Base-by-base conservation (phyloP, 2,329 filamentous ascomycete genomes). In the Xylaria sp. region DNA sequence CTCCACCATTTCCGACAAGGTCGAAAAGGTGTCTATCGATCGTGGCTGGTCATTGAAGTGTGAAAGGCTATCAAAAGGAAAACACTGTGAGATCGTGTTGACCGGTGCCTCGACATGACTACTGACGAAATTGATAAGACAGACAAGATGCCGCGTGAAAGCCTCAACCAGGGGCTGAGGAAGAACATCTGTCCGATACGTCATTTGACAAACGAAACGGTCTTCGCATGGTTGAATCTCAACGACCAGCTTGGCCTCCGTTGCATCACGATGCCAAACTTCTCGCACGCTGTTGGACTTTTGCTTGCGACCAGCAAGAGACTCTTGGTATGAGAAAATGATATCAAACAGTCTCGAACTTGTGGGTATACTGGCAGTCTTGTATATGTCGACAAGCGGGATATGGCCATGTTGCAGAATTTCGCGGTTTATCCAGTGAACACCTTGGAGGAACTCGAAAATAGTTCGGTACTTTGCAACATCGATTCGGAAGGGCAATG, bases 251-350 rank as follows among this genome's bases (percentile, higher is more conserved):
- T 84, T 85, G 48, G 90, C 92, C 69, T 96, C 92, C 5, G 94
- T 76, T 19, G 83, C 83, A 69, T 97, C 92, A 4, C 80, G 73
- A 55, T 88, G 85, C 30, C 81, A 79, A 0, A 83, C 70, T 57
- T 91, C 78, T 8, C 68, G 72, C 0, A 93, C 76, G 1, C 70
- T 42, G 2, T 72, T 66, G 1, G 64, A 61, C 0, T 49, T 37
- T 35, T 63, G 16, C 48, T 55, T 54, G 30, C 63, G 67, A 66
- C 67, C 75, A 69, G 76, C 74, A 1, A 88, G 76, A 0, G 87
- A 89, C 69, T 96, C 88, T 67, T 97, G 92, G 79, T 92, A 97
- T 0, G 92, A 86, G 67, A 96, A 87, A 0, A 96, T 76, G 0
- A 87, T 81, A 65, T 96, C 90, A 66, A 93, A 96, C 0, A 96